Conservation (phyloP, 2,329 filamentous ascomycete genomes). For the Fusarium sp. region DNA sequence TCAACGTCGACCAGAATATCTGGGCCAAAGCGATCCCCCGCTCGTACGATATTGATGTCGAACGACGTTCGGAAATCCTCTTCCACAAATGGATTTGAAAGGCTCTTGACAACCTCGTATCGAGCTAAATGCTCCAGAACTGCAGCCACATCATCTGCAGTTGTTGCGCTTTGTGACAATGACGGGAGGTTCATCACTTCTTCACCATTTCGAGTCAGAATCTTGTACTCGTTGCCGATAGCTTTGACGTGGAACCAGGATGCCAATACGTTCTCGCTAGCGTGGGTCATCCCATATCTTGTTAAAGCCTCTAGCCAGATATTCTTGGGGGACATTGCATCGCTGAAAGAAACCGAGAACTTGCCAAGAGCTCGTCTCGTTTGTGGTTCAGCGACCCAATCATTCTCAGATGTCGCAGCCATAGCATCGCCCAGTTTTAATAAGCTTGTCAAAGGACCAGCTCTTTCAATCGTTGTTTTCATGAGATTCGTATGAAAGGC, state of each 20-base stretch:
- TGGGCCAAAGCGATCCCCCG: not conserved
- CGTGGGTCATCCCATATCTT: not conserved
- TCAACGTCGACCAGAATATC: not conserved
- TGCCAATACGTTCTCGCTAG: fast-evolving
- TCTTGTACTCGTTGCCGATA: not conserved
- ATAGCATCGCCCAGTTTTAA: not conserved
- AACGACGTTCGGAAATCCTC: not conserved
- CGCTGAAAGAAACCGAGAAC: not conserved
- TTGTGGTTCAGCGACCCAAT: constrained; percentile 1
- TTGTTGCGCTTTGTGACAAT: not conserved
- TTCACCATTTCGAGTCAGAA: not conserved
- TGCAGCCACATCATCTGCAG: not conserved
- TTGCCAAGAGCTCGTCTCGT: not conserved
- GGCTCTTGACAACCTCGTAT: constrained; percentile 1
- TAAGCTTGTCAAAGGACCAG: not conserved
- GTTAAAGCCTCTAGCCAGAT: not conserved
- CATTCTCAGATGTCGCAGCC: fast-evolving
- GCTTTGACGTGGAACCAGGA: not conserved
- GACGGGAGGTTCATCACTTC: not conserved
- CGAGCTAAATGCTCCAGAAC: not conserved
- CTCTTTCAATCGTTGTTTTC: not conserved
- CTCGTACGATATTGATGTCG: not conserved
- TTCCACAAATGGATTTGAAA: not conserved
- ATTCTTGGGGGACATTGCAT: not conserved
- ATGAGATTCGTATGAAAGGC: not conserved